Base-by-base conservation (phyloP, 169 alveolate genomes). In the Plasmodium gonderi region DNA sequence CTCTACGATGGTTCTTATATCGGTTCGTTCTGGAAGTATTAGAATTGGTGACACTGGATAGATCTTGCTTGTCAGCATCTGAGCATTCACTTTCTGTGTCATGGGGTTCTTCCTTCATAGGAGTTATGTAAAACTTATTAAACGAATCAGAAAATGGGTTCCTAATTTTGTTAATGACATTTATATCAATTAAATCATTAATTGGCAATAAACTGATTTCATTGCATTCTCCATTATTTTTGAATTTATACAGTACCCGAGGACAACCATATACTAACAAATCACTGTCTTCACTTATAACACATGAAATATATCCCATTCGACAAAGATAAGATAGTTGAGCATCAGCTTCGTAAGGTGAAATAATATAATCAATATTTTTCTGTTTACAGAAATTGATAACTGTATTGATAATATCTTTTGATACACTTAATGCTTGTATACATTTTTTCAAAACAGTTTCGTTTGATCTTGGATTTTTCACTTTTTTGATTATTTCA, bases 261-360 rank as follows among this genome's bases (percentile, higher is more conserved):
- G 97, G 97, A 85, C 99, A 97, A 26, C 99, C 99, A 94, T 97
- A 98, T 9, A 97, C 99, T 83, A 98, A 78, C 92, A 98, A 96
- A 93, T 98, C 99, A 80, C 99, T 97, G 91, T 98, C 99, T 94
- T 98, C 99, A 33, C 98, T 95, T 26, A 97, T 95, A 26, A 96
- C 99, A 45, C 96, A 94, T 60, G 97, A 97, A 68, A 97, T 97
- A 64, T 92, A 96, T 80, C 96, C 98, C 98, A 96, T 96, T 75
- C 98, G 97, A 54, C 98, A 97, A 29, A 99, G 95, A 91, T 98
- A 99, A 14, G 99, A 98, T 75, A 98, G 96, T 95, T 99, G 98
- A 20, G 99, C 99, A 91, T 99, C 99, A 5, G 99, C 99, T 92
- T 99, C 99, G 95, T 98, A 98, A 29, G 99, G 99, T 1, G 99